phyloP scores from a whole-genome alignment of 371 early-diverging fungal species.

The Syncephalis fuscata region DNA sequence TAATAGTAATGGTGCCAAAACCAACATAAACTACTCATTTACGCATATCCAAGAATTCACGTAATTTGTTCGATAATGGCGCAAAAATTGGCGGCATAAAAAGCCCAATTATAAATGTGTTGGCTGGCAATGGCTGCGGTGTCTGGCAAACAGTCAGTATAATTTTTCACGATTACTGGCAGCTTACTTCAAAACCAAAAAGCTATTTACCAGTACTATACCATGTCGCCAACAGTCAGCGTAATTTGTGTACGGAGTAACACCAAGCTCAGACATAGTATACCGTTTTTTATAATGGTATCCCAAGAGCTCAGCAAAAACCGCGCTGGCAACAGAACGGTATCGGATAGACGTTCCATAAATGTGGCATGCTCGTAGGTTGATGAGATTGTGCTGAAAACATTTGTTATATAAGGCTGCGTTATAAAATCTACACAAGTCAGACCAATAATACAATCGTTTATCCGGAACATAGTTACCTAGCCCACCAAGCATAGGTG shows the following conservation, averaged over 20 bases:
- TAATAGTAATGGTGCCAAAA: neutral
- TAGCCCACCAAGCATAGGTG: neutral
- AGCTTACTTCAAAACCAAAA: no score
- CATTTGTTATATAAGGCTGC: no score
- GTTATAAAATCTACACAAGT: no score
- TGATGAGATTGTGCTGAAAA: no score
- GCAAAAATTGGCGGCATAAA: neutral
- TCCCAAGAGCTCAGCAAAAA: neutral
- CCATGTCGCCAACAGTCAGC: neutral
- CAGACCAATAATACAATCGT: no score
- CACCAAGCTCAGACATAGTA: neutral
- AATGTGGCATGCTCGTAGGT: neutral
- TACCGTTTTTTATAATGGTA: neutral
- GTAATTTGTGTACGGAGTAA: neutral
- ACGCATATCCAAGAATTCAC: neutral
- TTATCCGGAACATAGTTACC: neutral
- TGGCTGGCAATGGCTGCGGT: neutral
- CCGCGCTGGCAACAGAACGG: neutral
- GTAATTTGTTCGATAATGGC: neutral
- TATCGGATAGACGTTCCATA: neutral
- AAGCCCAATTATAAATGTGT: conserved; percentile 1
- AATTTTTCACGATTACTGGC: no score
- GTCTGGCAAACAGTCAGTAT: no score
- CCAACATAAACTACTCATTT: neutral
- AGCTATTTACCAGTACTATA: neutral